Conservation (phyloP, 1,284 basidiomycete genomes). For the Malassezia caprae region DNA sequence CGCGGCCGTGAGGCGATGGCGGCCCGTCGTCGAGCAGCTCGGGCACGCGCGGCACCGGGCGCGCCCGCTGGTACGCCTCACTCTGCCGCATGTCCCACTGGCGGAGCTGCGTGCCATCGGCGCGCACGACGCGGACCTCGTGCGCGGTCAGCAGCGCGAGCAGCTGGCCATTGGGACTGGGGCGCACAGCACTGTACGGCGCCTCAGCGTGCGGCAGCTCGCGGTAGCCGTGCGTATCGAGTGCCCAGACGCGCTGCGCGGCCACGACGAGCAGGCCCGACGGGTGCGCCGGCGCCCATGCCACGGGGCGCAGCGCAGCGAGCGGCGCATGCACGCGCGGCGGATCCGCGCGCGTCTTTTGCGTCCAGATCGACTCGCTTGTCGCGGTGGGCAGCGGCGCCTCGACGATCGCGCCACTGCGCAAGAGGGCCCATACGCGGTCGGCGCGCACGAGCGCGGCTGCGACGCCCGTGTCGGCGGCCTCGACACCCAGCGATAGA, state of each 20-base stretch:
- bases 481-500: conserved; percentile 71
- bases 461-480: conserved; percentile 67
- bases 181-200: conserved; percentile 73
- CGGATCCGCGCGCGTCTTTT: not conserved
- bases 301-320: conserved; percentile 7
- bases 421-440: conserved; percentile 76
- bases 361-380: conserved; percentile 17
- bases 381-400: conserved; percentile 53
- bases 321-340: conserved; percentile 17
- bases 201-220: conserved; percentile 64
- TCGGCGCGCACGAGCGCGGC: conserved; percentile 74
- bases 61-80: conserved; percentile 20
- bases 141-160: conserved; percentile 69
- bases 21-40: conserved; percentile 20
- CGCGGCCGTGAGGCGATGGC: conserved; percentile 9
- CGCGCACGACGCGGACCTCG: conserved; percentile 81
- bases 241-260: conserved; percentile 15
- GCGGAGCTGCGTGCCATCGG: conserved; percentile 77
- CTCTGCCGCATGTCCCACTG: conserved; percentile 56
- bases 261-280: conserved; percentile 22
- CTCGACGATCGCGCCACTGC: conserved; percentile 66
- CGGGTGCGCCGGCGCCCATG: conserved; percentile 26
- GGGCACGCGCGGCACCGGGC: not conserved
- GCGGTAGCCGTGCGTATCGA: conserved; percentile 20
- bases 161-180: conserved; percentile 86